Evolutionary conservation across 805 yeast genomes (phyloP).

Genomic region (Schwanniomyces yamadae): DNA sequence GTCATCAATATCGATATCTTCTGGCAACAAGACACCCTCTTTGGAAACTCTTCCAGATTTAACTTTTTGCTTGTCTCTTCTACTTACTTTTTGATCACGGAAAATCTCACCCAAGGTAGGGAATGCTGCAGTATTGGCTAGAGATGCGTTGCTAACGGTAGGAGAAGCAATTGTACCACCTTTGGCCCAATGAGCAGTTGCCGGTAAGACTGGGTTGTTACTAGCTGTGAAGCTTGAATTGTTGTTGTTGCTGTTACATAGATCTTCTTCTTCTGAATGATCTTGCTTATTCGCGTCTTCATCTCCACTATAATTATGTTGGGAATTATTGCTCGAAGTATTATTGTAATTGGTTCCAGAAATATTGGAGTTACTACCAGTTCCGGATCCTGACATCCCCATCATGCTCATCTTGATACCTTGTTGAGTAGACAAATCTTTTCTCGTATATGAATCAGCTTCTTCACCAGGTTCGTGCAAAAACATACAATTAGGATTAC

Average conservation of each 20-base stretch:
- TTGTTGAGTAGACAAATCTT: conserved; percentile 76
- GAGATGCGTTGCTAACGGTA: conserved; percentile 29
- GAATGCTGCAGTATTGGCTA: conserved; percentile 54
- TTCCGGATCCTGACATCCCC: conserved; percentile 24
- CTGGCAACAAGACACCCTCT: conserved; percentile 37
- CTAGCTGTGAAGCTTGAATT: conserved; percentile 12
- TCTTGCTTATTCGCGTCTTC: conserved; percentile 11
- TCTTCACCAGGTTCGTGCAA: conserved; percentile 99
- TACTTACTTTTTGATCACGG: conserved; percentile 35
- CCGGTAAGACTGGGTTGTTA: conserved; percentile 57
- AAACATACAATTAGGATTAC: conserved; percentile 98
- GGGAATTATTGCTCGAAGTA: conserved; percentile 15
- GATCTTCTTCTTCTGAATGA: conserved; percentile 12
- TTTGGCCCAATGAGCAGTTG: conserved; percentile 67
- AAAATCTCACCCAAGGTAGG: conserved; percentile 55
- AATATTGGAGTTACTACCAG: conserved; percentile 15
- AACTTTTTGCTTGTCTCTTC: conserved; percentile 29
- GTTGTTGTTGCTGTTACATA: not conserved
- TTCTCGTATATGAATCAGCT: conserved; percentile 93
- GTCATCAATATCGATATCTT: conserved; percentile 50
- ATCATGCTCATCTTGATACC: conserved; percentile 57
- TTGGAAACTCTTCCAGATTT: conserved; percentile 30
- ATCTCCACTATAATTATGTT: conserved; percentile 17
- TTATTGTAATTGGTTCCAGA: conserved; percentile 20
- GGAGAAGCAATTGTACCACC: conserved; percentile 37